These are phyloP conservation scores for Silene noctiflora DNA, from an alignment of 179 eudicot genomes.

Conservation along the genomic window DNA sequence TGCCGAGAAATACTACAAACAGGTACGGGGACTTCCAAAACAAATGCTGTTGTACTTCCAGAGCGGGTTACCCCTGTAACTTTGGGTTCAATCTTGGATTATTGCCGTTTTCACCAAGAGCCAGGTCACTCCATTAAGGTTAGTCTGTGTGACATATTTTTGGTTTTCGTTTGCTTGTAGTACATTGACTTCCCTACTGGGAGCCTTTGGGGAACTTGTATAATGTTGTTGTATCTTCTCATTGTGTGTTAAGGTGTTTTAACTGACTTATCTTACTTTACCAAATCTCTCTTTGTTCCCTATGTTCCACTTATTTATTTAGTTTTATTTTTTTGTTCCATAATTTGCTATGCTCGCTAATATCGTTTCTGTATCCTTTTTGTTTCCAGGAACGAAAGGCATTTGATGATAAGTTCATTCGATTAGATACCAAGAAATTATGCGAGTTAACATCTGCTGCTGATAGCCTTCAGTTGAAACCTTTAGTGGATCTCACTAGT, in stretches of 20 bases:
- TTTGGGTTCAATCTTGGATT: constrained; percentile 63
- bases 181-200: not conserved
- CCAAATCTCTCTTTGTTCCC: not conserved
- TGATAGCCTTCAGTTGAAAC: constrained; percentile 66
- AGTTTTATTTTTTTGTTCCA: not conserved
- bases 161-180: not conserved
- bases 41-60: constrained; percentile 72
- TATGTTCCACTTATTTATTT: not conserved
- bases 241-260: not conserved
- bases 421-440: constrained; percentile 54
- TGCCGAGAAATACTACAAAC: constrained; percentile 71
- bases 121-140: constrained; percentile 84
- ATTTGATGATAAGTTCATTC: constrained; percentile 60
- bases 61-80: constrained; percentile 62
- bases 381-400: constrained; percentile 60
- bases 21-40: constrained; percentile 67
- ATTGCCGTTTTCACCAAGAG: constrained; percentile 78
- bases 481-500: constrained; percentile 68
- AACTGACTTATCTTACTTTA: not conserved
- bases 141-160: not conserved
- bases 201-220: not conserved
- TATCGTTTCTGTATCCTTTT: not conserved
- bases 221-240: not conserved
- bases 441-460: constrained; percentile 74
- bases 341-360: not conserved